Conservation (phyloP, 306 rosid species). For the Malus orientalis region DNA sequence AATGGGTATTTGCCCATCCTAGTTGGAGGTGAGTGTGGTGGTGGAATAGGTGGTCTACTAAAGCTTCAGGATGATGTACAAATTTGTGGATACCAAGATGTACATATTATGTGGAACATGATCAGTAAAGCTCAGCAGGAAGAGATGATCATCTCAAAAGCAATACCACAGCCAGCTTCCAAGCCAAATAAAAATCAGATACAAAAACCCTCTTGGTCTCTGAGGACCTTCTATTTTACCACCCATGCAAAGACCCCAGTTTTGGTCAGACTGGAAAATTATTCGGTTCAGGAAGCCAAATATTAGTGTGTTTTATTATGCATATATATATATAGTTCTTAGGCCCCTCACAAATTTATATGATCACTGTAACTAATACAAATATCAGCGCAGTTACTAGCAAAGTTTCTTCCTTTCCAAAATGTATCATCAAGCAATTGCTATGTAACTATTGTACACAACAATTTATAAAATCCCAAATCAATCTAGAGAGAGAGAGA, state of each 20-base stretch:
- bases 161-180: neutral
- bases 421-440: neutral
- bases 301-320: neutral
- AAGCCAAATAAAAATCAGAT: neutral
- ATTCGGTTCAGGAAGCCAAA: neutral
- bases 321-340: neutral
- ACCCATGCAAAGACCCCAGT: neutral
- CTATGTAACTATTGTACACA: neutral
- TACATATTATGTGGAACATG: slow-evolving; percentile 62
- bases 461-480: neutral
- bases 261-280: slow-evolving; percentile 4
- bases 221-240: neutral
- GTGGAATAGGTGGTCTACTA: slow-evolving; percentile 13
- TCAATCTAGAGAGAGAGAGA: neutral
- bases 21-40: neutral
- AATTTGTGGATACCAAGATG: slow-evolving; percentile 53
- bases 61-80: slow-evolving; percentile 56
- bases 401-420: neutral
- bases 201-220: neutral
- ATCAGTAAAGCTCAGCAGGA: slow-evolving; percentile 14
- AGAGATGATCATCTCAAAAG: neutral
- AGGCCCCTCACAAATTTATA: neutral
- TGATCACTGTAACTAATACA: neutral
- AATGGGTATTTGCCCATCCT: too few species aligned
- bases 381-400: neutral